Evolutionary conservation across 768 basidiomycete species (phyloP).

Genomic region (Xerocomus potaroensis): DNA sequence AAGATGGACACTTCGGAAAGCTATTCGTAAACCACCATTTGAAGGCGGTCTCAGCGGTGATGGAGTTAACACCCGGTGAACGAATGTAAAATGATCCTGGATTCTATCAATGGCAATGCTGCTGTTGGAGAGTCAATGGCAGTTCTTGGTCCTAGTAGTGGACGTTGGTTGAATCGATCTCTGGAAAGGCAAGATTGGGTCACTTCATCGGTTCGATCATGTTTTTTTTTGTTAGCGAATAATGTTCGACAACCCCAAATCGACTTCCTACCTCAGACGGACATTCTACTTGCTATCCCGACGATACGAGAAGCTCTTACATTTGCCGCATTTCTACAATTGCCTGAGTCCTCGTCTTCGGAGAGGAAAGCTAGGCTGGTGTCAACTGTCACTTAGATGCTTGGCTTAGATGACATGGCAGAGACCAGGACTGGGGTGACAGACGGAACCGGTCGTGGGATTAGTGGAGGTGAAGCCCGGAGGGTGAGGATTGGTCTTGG

Average conservation of each 20-base stretch:
- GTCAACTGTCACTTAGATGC: conserved; percentile 63
- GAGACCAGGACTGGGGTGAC: conserved; percentile 65
- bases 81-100: conserved; percentile 66
- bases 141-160: conserved; percentile 91
- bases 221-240: conserved; percentile 42
- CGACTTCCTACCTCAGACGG: conserved; percentile 86
- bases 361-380: conserved; percentile 66
- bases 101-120: conserved; percentile 66
- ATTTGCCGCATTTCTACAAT: conserved; percentile 80
- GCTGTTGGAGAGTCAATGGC: conserved; percentile 82
- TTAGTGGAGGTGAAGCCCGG: conserved; percentile 90
- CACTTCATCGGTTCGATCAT: conserved; percentile 58
- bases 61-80: conserved; percentile 67
- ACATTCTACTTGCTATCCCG: conserved; percentile 71
- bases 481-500: conserved; percentile 89
- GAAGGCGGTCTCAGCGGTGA: conserved; percentile 40
- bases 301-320: conserved; percentile 81
- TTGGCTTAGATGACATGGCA: conserved; percentile 69
- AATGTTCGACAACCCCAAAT: conserved; percentile 46
- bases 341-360: conserved; percentile 67
- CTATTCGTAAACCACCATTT: conserved; percentile 47
- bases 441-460: conserved; percentile 70
- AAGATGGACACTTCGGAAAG: conserved; percentile 53
- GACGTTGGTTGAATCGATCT: conserved; percentile 86
- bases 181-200: conserved; percentile 78